Evolutionary conservation across 768 basidiomycete genomes (phyloP).

Genomic region (Termitomyces sp.): DNA sequence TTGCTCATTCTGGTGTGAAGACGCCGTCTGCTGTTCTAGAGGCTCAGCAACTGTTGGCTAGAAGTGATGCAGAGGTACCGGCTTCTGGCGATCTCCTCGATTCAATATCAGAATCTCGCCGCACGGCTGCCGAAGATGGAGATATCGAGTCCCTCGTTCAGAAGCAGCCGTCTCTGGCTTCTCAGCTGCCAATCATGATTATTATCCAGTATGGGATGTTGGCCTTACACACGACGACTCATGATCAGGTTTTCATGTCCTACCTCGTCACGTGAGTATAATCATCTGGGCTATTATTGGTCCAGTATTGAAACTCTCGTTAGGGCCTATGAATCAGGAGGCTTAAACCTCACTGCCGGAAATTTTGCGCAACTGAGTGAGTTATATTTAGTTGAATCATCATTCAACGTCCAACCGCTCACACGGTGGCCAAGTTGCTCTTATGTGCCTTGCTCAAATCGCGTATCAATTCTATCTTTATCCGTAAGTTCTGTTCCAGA

Average conservation of each 20-base stretch:
- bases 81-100: slow-evolving; percentile 33
- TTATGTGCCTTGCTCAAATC: slow-evolving; percentile 95
- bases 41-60: slow-evolving; percentile 55
- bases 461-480: slow-evolving; percentile 89
- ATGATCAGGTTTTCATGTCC: slow-evolving; percentile 88
- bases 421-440: slow-evolving; percentile 49
- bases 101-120: slow-evolving; percentile 46
- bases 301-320: slow-evolving; percentile 1
- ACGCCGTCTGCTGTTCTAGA: slow-evolving; percentile 72
- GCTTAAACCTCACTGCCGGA: slow-evolving; percentile 83
- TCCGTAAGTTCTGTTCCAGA: slow-evolving; percentile 49
- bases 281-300: not conserved
- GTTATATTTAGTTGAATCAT: slow-evolving; percentile 16
- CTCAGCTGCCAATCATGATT: slow-evolving; percentile 74
- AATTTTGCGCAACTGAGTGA: slow-evolving; percentile 88
- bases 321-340: slow-evolving; percentile 81
- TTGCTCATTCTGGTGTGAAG: slow-evolving; percentile 77
- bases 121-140: slow-evolving; percentile 13
- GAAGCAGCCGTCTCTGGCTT: slow-evolving; percentile 60
- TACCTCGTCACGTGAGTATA: slow-evolving; percentile 79
- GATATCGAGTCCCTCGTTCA: slow-evolving; percentile 38
- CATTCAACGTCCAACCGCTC: not conserved
- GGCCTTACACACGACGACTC: slow-evolving; percentile 84
- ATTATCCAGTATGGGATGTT: slow-evolving; percentile 89
- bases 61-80: slow-evolving; percentile 28